These are phyloP conservation scores for Lactarius pseudohatsudake DNA, from an alignment of 768 basidiomycete genomes.

Conservation along the genomic window DNA sequence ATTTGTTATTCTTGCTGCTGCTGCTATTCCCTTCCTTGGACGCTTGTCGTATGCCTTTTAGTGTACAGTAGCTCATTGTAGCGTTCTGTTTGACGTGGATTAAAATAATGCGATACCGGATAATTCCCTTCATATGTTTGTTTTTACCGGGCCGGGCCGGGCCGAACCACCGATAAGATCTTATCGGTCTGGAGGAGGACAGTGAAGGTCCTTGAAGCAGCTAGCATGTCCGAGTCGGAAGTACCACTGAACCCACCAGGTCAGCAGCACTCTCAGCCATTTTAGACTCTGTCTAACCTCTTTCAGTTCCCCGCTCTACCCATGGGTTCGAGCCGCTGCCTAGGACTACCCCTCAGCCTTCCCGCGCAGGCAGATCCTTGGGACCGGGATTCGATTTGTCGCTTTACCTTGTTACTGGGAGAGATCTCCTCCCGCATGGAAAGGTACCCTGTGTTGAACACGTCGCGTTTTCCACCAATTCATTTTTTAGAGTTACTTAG, in stretches of 20 bases:
- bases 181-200: not conserved
- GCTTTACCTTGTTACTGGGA: constrained; percentile 85
- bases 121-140: not conserved
- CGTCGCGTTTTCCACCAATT: not conserved
- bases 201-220: too few relatives aligned
- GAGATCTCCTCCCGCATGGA: constrained; percentile 70
- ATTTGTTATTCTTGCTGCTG: not conserved
- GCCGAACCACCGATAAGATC: not conserved
- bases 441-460: constrained; percentile 48
- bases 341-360: not conserved
- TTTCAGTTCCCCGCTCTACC: not conserved
- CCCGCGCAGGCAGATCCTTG: not conserved
- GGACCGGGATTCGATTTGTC: constrained; percentile 54
- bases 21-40: constrained; percentile 1
- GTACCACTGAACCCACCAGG: not conserved
- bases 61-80: not conserved
- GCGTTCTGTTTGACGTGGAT: not conserved
- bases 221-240: not conserved
- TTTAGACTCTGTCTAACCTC: not conserved
- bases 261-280: not conserved
- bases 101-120: not conserved
- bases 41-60: not conserved
- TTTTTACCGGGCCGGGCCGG: not conserved
- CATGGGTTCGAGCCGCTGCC: not conserved
- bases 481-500: constrained; percentile 11